phyloP scores from a whole-genome alignment of 495 filamentous ascomycete species.

The Trichoderma gamsii region DNA sequence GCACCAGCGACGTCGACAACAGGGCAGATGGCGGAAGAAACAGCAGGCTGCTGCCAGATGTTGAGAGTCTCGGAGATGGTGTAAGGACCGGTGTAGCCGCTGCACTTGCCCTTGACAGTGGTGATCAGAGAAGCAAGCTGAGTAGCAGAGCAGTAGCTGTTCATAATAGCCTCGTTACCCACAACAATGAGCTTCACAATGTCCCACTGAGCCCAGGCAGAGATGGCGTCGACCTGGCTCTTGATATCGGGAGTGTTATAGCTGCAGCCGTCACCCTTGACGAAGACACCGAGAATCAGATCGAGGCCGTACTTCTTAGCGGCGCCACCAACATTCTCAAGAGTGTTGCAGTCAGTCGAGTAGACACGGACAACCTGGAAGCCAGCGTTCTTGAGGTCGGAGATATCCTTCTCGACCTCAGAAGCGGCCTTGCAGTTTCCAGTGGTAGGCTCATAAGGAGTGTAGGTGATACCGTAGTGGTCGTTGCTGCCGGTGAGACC shows the following conservation, averaged over 20 bases:
- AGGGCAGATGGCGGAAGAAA: slow-evolving; percentile 56
- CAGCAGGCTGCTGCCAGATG: slow-evolving; percentile 52
- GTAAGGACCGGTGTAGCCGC: slow-evolving; percentile 67
- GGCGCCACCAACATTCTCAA: slow-evolving; percentile 65
- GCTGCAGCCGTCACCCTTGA: slow-evolving; percentile 55
- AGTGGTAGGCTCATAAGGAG: slow-evolving; percentile 55
- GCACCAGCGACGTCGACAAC: slow-evolving; percentile 70
- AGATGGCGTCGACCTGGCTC: slow-evolving; percentile 66
- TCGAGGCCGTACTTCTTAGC: slow-evolving; percentile 56
- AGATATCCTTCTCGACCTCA: slow-evolving; percentile 60
- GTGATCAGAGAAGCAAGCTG: slow-evolving; percentile 65
- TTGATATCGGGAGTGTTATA: slow-evolving; percentile 45
- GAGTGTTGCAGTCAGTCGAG: slow-evolving; percentile 81
- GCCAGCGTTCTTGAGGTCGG: slow-evolving; percentile 61
- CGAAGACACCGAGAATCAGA: slow-evolving; percentile 81
- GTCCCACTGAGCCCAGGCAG: slow-evolving; percentile 67
- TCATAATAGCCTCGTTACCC: slow-evolving; percentile 85
- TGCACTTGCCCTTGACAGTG: slow-evolving; percentile 51
- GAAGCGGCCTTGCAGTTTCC: slow-evolving; percentile 61
- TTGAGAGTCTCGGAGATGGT: slow-evolving; percentile 85
- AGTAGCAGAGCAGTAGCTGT: slow-evolving; percentile 52
- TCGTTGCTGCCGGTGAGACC: slow-evolving; percentile 42
- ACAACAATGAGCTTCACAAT: slow-evolving; percentile 73
- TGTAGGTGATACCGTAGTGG: slow-evolving; percentile 89
- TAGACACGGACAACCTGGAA: slow-evolving; percentile 84